phyloP scores from a whole-genome alignment of 257 asterid species.

The Echium plantagineum region DNA sequence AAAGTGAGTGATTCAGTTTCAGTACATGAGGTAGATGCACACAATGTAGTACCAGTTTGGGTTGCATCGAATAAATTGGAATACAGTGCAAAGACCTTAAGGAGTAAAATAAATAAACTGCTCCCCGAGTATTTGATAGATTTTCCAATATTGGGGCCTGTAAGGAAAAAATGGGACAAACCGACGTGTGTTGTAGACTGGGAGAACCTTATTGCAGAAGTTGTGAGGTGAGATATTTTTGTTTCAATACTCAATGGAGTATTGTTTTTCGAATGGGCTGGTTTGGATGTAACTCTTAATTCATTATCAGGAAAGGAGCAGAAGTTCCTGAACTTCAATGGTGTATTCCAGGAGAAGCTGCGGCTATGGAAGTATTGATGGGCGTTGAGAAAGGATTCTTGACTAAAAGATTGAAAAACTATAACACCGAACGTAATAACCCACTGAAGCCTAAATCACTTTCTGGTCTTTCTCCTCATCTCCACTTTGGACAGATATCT shows the following conservation, averaged over 20 bases:
- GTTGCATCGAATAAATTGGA: slow-evolving; percentile 83
- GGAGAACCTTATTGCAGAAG: slow-evolving; percentile 49
- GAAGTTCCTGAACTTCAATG: slow-evolving; percentile 94
- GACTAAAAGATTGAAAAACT: slow-evolving; percentile 51
- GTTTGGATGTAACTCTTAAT: slow-evolving; percentile 15
- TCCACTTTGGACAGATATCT: slow-evolving; percentile 93
- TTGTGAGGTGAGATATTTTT: slow-evolving; percentile 41
- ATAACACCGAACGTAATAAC: slow-evolving; percentile 69
- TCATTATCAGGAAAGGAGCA: slow-evolving; percentile 65
- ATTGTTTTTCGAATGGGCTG: slow-evolving; percentile 4
- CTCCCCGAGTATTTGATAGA: slow-evolving; percentile 77
- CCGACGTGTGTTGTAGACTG: slow-evolving; percentile 37
- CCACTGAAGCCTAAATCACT: slow-evolving; percentile 78
- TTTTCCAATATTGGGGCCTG: slow-evolving; percentile 46
- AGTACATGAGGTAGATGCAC: slow-evolving; percentile 87
- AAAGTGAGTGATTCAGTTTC: slow-evolving; percentile 48
- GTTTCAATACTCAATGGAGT: slow-evolving; percentile 9
- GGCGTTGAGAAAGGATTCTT: slow-evolving; percentile 67
- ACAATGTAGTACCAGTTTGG: slow-evolving; percentile 88
- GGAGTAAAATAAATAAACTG: slow-evolving; percentile 66
- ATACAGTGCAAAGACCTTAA: slow-evolving; percentile 75
- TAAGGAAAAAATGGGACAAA: slow-evolving; percentile 42
- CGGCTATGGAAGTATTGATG: slow-evolving; percentile 56
- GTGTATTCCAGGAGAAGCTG: slow-evolving; percentile 90
- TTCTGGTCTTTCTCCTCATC: slow-evolving; percentile 90